Base-by-base conservation (phyloP, 2,329 filamentous ascomycete species). In the Exophiala bonariae region DNA sequence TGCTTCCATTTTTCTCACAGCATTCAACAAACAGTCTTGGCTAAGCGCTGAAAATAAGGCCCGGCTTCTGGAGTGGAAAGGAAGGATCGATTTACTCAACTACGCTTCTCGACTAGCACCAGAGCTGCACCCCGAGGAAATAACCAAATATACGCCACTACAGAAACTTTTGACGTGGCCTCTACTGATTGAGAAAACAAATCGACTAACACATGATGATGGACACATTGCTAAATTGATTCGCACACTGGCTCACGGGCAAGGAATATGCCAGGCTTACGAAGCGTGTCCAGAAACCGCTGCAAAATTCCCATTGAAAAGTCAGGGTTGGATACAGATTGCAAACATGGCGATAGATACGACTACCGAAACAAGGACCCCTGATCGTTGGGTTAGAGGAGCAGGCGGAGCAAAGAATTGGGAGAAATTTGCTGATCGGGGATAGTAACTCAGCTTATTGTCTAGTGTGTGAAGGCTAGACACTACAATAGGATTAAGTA, bases 21-120 rank as follows among this genome's bases (percentile, higher is more conserved):
- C 74, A 8, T 76, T 95, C 63, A 23, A 47, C 2, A n/a, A 16
- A 16, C 38, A 76, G 55, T 53, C 73, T 31, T 92, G 79, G 78
- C 73, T 89, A 30, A 72, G 80, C 0, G 61, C 68, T 0, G 70
- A 73, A 4, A 72, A 72, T 37, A 91, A 91, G 62, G 71, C 76
- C 8, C 81, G 87, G 3, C 69, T 96, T 0, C 73, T 96, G 3
- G 86, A 93, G 66, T 91, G 83, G 80, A 95, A 93, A 66, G 86
- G 84, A 41, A 80, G 89, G 35, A 68, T 83, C 58, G 87, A 92
- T 62, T 69, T 95, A 4, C 60, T 83, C 7, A 76, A 89, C 66
- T 96, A 93, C 63, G 79, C 83, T 0, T 47, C 44, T 4, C 30
- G 37, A 3, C 13, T 35, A 3, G 44, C 37, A 13, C 44, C 44